Percentiles rank a stretch among this genome's conserved stretches.
Evolutionary conservation across 257 asterid genomes (phyloP).

Genomic region (Fraxinus americana): DNA sequence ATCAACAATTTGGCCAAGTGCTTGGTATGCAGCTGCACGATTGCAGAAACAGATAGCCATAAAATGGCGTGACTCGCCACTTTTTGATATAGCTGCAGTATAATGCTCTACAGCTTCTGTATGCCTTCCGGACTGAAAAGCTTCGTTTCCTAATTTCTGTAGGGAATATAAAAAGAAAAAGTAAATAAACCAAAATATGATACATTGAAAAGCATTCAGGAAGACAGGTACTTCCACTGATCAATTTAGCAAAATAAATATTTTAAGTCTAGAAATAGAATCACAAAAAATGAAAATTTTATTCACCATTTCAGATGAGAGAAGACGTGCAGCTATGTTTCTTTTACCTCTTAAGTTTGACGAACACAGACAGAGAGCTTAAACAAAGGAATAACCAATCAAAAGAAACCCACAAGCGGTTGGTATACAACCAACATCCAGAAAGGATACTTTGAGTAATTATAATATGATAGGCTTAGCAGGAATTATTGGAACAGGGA

Average conservation of each 20-base stretch:
- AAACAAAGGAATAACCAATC: not conserved
- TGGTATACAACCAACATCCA: not conserved
- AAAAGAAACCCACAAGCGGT: not conserved
- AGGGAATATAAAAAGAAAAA: slow-evolving; percentile 20
- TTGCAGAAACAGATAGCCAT: slow-evolving; percentile 95
- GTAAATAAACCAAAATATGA: slow-evolving; percentile 11
- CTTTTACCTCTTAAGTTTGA: not conserved
- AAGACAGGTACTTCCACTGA: too few species aligned
- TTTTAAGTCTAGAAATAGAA: too few species aligned
- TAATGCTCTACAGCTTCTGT: slow-evolving; percentile 86
- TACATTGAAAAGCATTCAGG: not conserved
- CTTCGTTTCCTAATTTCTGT: slow-evolving; percentile 93
- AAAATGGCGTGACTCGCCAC: slow-evolving; percentile 80
- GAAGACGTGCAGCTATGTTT: not conserved
- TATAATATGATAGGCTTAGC: not conserved
- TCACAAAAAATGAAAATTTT: too few species aligned
- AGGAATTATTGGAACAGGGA: not conserved
- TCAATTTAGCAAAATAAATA: not conserved
- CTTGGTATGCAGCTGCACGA: slow-evolving; percentile 97
- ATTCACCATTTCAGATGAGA: not conserved
- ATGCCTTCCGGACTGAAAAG: slow-evolving; percentile 71
- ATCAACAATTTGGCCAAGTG: slow-evolving; percentile 73
- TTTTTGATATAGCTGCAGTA: slow-evolving; percentile 72
- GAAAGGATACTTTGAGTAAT: not conserved
- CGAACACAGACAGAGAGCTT: not conserved